phyloP scores from a whole-genome alignment of 192 early-diverging fungal species.

The Gonapodya sp. region DNA sequence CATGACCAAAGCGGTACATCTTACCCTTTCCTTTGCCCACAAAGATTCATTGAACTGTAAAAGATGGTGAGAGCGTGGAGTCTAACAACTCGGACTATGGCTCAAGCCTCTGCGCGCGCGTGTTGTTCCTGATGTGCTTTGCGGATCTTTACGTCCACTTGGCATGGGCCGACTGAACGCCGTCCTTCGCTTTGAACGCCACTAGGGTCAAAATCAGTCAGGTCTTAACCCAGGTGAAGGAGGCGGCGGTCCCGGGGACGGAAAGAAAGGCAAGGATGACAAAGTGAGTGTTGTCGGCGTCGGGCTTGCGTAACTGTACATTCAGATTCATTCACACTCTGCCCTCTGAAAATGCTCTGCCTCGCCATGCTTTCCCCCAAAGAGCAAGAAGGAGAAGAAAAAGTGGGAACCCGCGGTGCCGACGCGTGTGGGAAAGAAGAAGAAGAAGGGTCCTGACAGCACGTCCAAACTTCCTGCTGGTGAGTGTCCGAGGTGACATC shows the following conservation, averaged over 20 bases:
- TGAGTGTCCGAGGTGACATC: conserved; percentile 23
- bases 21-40: too few species aligned
- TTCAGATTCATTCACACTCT: neutral
- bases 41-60: too few species aligned
- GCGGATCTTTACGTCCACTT: too few species aligned
- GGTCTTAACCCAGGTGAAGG: neutral
- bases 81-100: too few species aligned
- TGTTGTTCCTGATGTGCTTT: too few species aligned
- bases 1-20: too few species aligned
- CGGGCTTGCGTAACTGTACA: neutral
- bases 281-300: neutral
- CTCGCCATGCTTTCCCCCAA: conserved; percentile 15
- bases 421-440: conserved; percentile 98
- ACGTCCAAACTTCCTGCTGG: conserved; percentile 83
- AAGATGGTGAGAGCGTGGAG: too few species aligned
- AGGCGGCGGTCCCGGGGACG: neutral
- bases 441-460: conserved; percentile 88
- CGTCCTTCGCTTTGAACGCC: neutral
- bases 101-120: too few species aligned
- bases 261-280: neutral
- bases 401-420: conserved; percentile 98
- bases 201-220: neutral
- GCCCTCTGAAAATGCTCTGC: too few species aligned
- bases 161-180: too few species aligned
- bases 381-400: conserved; percentile 76